phyloP scores from a whole-genome alignment of 805 yeast species.

The Myxozyma lipomycoides region DNA sequence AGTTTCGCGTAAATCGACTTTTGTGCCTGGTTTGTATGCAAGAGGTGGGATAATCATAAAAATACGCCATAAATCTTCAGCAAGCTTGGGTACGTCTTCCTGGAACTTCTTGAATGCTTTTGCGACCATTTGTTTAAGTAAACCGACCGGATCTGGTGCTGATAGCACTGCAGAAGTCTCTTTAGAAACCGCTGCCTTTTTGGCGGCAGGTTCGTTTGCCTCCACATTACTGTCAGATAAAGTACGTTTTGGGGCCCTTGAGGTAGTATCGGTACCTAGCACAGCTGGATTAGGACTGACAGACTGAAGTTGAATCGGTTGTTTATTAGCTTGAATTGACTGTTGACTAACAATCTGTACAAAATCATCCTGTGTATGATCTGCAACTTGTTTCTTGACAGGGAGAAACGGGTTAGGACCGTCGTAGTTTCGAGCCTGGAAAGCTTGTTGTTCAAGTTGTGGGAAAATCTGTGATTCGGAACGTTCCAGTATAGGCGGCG shows the following conservation, averaged over 20 bases:
- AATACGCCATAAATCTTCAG: conserved; percentile 21
- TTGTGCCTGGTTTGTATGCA: conserved; percentile 16
- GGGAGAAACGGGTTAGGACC: no score
- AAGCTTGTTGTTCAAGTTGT: no score
- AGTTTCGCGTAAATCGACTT: conserved; percentile 26
- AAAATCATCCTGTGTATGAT: no score
- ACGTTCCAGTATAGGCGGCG: no score
- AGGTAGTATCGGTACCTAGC: not conserved
- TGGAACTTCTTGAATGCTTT: conserved; percentile 14
- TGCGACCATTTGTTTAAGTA: conserved; percentile 24
- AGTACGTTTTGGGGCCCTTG: no score
- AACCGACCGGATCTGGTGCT: conserved; percentile 15
- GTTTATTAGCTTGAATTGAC: not conserved
- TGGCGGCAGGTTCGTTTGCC: not conserved
- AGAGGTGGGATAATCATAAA: conserved; percentile 28
- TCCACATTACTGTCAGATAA: no score
- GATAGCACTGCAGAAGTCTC: not conserved
- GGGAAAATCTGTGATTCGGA: no score
- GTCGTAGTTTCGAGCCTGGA: no score
- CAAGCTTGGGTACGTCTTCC: conserved; percentile 15
- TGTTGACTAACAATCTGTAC: no score
- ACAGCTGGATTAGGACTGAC: not conserved
- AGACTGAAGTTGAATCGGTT: not conserved
- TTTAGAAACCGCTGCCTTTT: not conserved
- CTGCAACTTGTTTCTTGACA: no score